phyloP scores from a whole-genome alignment of 2,329 filamentous ascomycete genomes.

The Tolypocladium cylindrosporum region DNA sequence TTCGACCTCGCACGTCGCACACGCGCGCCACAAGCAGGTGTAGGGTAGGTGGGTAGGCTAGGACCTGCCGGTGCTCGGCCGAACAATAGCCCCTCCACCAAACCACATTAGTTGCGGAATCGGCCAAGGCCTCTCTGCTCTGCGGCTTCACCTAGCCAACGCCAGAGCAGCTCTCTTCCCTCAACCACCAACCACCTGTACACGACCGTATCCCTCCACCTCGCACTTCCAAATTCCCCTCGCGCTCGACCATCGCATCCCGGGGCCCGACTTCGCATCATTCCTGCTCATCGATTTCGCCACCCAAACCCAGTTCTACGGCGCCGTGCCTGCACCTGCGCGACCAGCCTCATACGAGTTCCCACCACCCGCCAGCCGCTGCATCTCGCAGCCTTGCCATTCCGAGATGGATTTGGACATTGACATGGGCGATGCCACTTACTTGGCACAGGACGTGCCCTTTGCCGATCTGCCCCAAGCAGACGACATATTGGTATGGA shows the following conservation, averaged over 20 bases:
- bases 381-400: neutral
- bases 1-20: too few species aligned
- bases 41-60: too few species aligned
- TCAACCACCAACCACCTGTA: neutral
- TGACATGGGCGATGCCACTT: conserved; percentile 57
- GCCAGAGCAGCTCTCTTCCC: neutral
- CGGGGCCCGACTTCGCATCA: neutral
- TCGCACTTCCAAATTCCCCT: too few species aligned
- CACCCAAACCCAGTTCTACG: neutral
- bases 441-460: conserved; percentile 19
- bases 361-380: neutral
- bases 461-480: conserved; percentile 15
- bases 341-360: neutral
- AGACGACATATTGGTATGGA: conserved; percentile 26
- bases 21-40: too few species aligned
- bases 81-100: neutral
- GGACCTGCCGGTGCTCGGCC: neutral
- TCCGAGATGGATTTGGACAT: conserved; percentile 56
- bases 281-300: neutral
- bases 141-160: neutral
- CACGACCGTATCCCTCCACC: neutral
- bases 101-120: too few species aligned
- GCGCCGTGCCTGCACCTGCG: neutral
- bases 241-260: neutral
- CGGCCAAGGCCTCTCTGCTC: neutral